These are phyloP conservation scores for Pseudevernia furfuracea DNA, from an alignment of 495 filamentous ascomycete species.

Conservation along the genomic window DNA sequence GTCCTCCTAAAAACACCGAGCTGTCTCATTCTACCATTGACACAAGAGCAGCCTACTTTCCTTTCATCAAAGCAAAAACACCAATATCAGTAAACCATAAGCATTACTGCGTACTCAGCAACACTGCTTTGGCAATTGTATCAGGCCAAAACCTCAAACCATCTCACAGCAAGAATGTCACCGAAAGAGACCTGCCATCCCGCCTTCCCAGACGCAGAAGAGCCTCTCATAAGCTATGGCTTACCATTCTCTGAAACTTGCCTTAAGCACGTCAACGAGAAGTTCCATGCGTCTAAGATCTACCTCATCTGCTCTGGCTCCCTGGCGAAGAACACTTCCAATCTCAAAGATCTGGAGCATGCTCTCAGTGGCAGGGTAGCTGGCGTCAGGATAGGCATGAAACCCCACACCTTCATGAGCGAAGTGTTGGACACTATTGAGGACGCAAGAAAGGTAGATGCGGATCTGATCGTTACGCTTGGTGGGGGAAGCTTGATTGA, in stretches of 20 bases:
- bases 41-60: no score
- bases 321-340: slow-evolving; percentile 46
- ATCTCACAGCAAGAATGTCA: no score
- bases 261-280: slow-evolving; percentile 40
- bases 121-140: no score
- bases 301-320: slow-evolving; percentile 54
- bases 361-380: slow-evolving; percentile 37
- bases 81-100: no score
- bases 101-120: no score
- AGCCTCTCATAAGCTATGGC: slow-evolving; percentile 29
- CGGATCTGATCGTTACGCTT: slow-evolving; percentile 52
- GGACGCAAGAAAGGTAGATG: slow-evolving; percentile 39
- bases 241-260: slow-evolving; percentile 44
- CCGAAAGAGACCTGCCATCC: no score
- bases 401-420: slow-evolving; percentile 51
- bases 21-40: no score
- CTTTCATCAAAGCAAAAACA: no score
- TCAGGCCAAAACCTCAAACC: no score
- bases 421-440: slow-evolving; percentile 49
- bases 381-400: slow-evolving; percentile 49
- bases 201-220: no score
- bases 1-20: no score
- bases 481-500: slow-evolving; percentile 57
- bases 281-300: slow-evolving; percentile 44
- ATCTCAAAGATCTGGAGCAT: slow-evolving; percentile 37